A percentile compares a stretch with the other conserved stretches of the same genome.
Evolutionary conservation across 2,329 filamentous ascomycete species (phyloP).

Genomic region (Seiridium cupressi): DNA sequence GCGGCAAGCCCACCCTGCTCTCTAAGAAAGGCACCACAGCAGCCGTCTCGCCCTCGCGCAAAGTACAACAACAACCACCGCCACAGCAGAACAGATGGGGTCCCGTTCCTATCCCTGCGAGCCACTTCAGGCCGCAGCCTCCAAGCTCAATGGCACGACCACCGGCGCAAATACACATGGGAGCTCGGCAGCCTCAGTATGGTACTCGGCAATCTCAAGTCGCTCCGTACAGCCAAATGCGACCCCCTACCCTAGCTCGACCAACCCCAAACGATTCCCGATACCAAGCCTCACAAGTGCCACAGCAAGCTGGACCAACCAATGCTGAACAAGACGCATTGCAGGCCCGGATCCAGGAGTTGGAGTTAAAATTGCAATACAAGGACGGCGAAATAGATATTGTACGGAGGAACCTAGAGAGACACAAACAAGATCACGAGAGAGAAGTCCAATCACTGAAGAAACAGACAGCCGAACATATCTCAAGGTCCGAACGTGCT

Average conservation of each 20-base stretch:
- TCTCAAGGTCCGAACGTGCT: conserved; percentile 61
- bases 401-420: conserved; percentile 68
- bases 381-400: conserved; percentile 74
- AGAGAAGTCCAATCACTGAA: conserved; percentile 60
- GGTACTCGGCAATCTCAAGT: conserved; percentile 19
- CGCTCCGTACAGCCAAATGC: conserved; percentile 39
- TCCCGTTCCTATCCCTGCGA: conserved; percentile 18
- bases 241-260: conserved; percentile 28
- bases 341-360: conserved; percentile 49
- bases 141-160: conserved; percentile 12
- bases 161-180: conserved; percentile 5
- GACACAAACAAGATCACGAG: conserved; percentile 60
- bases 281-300: conserved; percentile 32
- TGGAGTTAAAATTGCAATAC: conserved; percentile 56
- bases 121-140: conserved; percentile 19
- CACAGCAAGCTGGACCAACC: conserved; percentile 16
- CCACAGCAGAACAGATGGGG: conserved; percentile 15
- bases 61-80: conserved; percentile 3
- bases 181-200: conserved; percentile 16
- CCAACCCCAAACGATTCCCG: conserved; percentile 28
- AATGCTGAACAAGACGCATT: conserved; percentile 42
- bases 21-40: conserved; percentile 13
- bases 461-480: conserved; percentile 62
- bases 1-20: conserved; percentile 33
- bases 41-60: background rate